Base-by-base conservation (phyloP, 83 land plant genomes). In the Picea mariana region DNA sequence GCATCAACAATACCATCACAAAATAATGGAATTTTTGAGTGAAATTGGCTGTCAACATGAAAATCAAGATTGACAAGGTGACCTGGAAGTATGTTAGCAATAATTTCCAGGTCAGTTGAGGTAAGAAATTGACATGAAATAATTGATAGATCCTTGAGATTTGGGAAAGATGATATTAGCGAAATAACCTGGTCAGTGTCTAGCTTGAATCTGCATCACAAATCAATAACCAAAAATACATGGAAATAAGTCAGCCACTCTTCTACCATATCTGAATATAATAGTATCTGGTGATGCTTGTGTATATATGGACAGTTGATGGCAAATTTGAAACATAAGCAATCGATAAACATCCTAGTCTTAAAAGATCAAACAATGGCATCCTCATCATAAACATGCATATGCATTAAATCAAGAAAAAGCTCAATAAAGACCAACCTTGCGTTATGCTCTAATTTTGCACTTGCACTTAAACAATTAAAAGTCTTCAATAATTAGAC, bases 21-120 rank as follows among this genome's bases (percentile, higher is more conserved):
- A 62, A 80, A 6, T 27, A 3, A 4, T 67, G 82, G 73, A 67
- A 24, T 13, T 34, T 47, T 44, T 21, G 7, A 44, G 71, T 80
- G 55, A 31, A 80, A 61, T 17, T 49, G 47, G 49, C 49, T 62
- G 55, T 18, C 82, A 20, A 80, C 52, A 40, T 80, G 82, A 3
- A 80, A 65, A 61, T 68, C 82, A 40, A 67, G 79, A 64, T 18
- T 80, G 68, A 62, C 73, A 66, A 80, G 79, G 55, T 67, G 73
- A 23, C 3, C 20, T 62, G 82, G 82, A 62, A 80, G 67, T 18
- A 61, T 67, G 18, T 80, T 80, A 26, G 72, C 52, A 80, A 80
- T 80, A 34, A 4, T 64, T 80, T 40, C 55, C 40, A 80, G 27
- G 47, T 80, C 78, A 80, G 9, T 18, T 44, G 55, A 6, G 49